Percentiles rank a stretch among this genome's conserved stretches.
phyloP scores from a whole-genome alignment of 257 asterid genomes.

The Sherardia arvensis region DNA sequence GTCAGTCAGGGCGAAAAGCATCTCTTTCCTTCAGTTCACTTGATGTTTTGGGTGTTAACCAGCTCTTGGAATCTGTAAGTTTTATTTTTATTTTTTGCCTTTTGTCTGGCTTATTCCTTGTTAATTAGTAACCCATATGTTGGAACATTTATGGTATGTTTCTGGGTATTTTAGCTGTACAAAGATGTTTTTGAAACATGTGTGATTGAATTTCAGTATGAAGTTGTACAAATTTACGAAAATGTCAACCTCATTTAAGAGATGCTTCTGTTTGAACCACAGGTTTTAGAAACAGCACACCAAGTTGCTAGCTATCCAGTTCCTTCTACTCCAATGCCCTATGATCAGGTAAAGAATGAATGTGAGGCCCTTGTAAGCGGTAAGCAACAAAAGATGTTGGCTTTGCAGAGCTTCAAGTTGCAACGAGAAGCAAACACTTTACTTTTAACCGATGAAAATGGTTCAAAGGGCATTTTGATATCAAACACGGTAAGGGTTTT shows the following conservation, averaged over 20 bases:
- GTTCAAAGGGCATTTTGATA: conserved; percentile 5
- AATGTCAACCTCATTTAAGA: background rate
- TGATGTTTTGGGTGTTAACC: conserved; percentile 37
- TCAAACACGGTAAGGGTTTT: conserved; percentile 19
- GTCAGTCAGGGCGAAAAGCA: conserved; percentile 40
- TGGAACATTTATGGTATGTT: no score
- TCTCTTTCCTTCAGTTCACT: conserved; percentile 35
- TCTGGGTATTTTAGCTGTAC: no score
- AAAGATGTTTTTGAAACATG: no score
- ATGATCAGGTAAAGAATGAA: conserved; percentile 41
- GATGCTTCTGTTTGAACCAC: background rate
- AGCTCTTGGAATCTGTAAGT: conserved; percentile 46
- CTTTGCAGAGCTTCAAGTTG: conserved; percentile 36
- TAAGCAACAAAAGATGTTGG: conserved; percentile 41
- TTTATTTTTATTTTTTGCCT: conserved; percentile 2
- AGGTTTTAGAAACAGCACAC: conserved; percentile 41
- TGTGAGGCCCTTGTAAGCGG: conserved; percentile 47
- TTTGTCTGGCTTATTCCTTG: background rate
- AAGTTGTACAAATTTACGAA: background rate
- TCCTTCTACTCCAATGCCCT: conserved; percentile 35
- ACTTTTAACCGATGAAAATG: conserved; percentile 19
- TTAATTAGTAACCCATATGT: background rate
- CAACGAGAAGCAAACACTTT: conserved; percentile 27
- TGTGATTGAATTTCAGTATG: background rate
- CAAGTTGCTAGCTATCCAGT: conserved; percentile 40